Conservation (phyloP, 2,329 filamentous ascomycete genomes). For the Sphaerulina populicola region DNA sequence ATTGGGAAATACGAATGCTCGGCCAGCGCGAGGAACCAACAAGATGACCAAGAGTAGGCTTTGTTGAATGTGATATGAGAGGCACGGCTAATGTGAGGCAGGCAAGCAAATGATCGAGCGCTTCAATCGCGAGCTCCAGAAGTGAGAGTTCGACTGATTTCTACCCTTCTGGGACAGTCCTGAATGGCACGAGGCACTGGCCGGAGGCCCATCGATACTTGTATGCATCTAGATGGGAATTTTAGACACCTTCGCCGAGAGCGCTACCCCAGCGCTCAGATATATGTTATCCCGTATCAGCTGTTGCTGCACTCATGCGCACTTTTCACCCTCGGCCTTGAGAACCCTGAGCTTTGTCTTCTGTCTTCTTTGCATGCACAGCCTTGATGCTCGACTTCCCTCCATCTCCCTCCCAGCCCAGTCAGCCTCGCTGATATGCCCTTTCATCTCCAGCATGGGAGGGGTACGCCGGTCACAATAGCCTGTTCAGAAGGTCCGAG, state of each 20-base stretch:
- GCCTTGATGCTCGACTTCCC: too few relatives aligned
- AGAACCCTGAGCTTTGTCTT: neutral
- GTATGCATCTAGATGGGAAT: neutral
- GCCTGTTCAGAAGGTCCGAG: neutral
- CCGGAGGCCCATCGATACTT: neutral
- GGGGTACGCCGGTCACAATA: neutral
- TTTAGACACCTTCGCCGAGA: neutral
- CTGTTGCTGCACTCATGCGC: neutral
- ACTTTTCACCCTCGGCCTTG: neutral
- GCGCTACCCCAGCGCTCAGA: neutral
- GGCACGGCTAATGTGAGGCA: too few relatives aligned
- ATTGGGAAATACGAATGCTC: conserved; percentile 11
- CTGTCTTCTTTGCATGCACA: neutral
- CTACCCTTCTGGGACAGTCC: neutral
- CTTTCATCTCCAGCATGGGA: too few relatives aligned
- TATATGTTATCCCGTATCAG: neutral
- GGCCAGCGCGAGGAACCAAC: conserved; percentile 11
- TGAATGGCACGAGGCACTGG: neutral
- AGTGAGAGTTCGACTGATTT: neutral
- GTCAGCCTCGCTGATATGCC: too few relatives aligned
- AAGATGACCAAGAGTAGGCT: conserved; percentile 20
- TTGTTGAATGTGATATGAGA: conserved; percentile 7
- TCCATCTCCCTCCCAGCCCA: too few relatives aligned
- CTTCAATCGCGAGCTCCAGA: conserved; percentile 24
- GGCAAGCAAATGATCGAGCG: conserved; percentile 20